Evolutionary conservation across 2,329 filamentous ascomycete genomes (phyloP).

Genomic region (Xylaria polymorpha): DNA sequence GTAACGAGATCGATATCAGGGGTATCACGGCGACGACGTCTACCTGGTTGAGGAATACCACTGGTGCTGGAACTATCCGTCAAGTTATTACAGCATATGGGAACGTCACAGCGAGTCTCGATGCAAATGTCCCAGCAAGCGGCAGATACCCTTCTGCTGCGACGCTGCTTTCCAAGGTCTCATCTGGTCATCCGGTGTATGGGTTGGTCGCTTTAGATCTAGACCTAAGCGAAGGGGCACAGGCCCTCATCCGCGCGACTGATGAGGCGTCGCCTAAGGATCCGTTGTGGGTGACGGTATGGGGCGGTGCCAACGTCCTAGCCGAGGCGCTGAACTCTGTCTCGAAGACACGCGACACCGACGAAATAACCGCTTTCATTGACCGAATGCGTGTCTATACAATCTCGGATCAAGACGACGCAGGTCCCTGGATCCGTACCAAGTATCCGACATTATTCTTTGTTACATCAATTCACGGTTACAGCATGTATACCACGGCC

Average conservation of each 20-base stretch:
- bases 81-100: not conserved
- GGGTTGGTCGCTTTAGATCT: slow-evolving; percentile 39
- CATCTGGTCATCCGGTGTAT: not conserved
- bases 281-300: slow-evolving; percentile 61
- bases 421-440: slow-evolving; percentile 65
- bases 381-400: slow-evolving; percentile 62
- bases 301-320: slow-evolving; percentile 63
- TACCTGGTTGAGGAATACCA: not conserved
- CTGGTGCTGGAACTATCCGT: not conserved
- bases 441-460: slow-evolving; percentile 67
- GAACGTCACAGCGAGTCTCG: not conserved
- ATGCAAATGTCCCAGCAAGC: not conserved
- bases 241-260: slow-evolving; percentile 51
- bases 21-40: not conserved
- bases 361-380: slow-evolving; percentile 51
- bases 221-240: slow-evolving; percentile 54
- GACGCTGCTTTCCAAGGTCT: no score
- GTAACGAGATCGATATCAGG: not conserved
- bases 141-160: no score
- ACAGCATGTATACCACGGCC: slow-evolving; percentile 65
- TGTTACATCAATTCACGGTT: slow-evolving; percentile 66
- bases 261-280: slow-evolving; percentile 42
- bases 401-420: slow-evolving; percentile 70
- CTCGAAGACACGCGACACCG: slow-evolving; percentile 49
- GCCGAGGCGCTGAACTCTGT: slow-evolving; percentile 59